A percentile compares a stretch with the other conserved stretches of the same genome.
Evolutionary conservation across 2,329 filamentous ascomycete genomes (phyloP).

Genomic region (Acarospora socialis): DNA sequence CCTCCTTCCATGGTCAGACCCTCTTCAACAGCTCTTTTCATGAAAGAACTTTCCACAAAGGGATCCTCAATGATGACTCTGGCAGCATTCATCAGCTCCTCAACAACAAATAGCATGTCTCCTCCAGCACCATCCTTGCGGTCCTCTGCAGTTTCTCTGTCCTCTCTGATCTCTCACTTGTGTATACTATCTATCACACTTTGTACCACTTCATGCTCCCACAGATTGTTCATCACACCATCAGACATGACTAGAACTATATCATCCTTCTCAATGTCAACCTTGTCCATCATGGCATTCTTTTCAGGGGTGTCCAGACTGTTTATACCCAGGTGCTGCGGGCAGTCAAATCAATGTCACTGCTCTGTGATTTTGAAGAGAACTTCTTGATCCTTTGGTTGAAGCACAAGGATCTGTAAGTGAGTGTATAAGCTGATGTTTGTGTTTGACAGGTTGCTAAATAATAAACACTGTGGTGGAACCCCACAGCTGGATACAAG

Average conservation of each 20-base stretch:
- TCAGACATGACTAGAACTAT: slow-evolving; percentile 87
- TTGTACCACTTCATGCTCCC: slow-evolving; percentile 83
- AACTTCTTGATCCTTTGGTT: slow-evolving; percentile 53
- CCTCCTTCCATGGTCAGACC: slow-evolving; percentile 86
- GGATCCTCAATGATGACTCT: slow-evolving; percentile 75
- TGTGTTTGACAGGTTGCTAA: no score
- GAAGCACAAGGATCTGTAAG: slow-evolving; percentile 73
- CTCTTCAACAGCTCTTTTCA: slow-evolving; percentile 94
- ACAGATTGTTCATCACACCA: slow-evolving; percentile 91
- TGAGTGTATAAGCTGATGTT: no score
- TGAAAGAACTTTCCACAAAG: slow-evolving; percentile 91
- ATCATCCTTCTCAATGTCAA: slow-evolving; percentile 71
- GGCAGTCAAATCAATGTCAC: slow-evolving; percentile 99
- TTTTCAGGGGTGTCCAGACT: slow-evolving; percentile 70
- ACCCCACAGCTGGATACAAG: no score
- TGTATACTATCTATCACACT: slow-evolving; percentile 58
- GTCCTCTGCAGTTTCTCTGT: slow-evolving; percentile 17
- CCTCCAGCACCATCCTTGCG: slow-evolving; percentile 45
- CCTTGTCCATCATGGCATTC: slow-evolving; percentile 60
- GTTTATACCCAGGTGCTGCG: slow-evolving; percentile 86
- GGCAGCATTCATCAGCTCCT: slow-evolving; percentile 72
- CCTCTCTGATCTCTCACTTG: slow-evolving; percentile 55
- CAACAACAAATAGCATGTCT: slow-evolving; percentile 68
- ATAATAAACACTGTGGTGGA: no score
- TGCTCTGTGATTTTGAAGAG: slow-evolving; percentile 84